A percentile compares a stretch with the other conserved stretches of the same genome.
phyloP scores from a whole-genome alignment of 2,329 filamentous ascomycete genomes.

The Paramyrothecium roridum region DNA sequence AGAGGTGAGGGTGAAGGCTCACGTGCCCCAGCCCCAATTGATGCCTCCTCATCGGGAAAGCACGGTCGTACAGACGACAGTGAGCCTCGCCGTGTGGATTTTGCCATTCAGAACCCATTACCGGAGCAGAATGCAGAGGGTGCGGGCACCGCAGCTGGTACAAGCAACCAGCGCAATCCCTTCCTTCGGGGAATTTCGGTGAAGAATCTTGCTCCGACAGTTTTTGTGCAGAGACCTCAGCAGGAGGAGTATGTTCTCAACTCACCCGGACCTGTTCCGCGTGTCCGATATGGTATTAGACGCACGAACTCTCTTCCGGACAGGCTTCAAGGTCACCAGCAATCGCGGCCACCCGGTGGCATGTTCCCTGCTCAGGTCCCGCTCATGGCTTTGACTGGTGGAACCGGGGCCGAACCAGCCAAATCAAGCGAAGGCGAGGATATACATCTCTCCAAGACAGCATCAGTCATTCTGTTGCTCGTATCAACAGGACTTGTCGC shows the following conservation, averaged over 20 bases:
- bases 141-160: slow-evolving; percentile 14
- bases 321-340: slow-evolving; percentile 48
- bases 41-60: slow-evolving; percentile 20
- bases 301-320: slow-evolving; percentile 74
- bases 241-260: slow-evolving; percentile 16
- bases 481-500: slow-evolving; percentile 64
- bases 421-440: slow-evolving; percentile 31
- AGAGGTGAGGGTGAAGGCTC: slow-evolving; percentile 22
- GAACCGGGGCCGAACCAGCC: slow-evolving; percentile 17
- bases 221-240: slow-evolving; percentile 55
- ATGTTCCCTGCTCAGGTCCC: slow-evolving; percentile 47
- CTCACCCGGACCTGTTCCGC: slow-evolving; percentile 46
- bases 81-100: slow-evolving; percentile 57
- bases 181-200: slow-evolving; percentile 62
- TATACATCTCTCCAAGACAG: slow-evolving; percentile 49
- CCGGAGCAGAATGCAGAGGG: slow-evolving; percentile 17
- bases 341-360: slow-evolving; percentile 44
- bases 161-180: slow-evolving; percentile 31
- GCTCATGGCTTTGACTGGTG: slow-evolving; percentile 26
- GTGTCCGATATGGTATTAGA: slow-evolving; percentile 62
- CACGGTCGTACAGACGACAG: slow-evolving; percentile 18
- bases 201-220: slow-evolving; percentile 67
- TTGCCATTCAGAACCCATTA: slow-evolving; percentile 37
- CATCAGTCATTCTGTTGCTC: slow-evolving; percentile 60
- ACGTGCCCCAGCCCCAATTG: slow-evolving; percentile 26